Evolutionary conservation across 2,329 filamentous ascomycete genomes (phyloP).

Genomic region (Trichoderma sp.): DNA sequence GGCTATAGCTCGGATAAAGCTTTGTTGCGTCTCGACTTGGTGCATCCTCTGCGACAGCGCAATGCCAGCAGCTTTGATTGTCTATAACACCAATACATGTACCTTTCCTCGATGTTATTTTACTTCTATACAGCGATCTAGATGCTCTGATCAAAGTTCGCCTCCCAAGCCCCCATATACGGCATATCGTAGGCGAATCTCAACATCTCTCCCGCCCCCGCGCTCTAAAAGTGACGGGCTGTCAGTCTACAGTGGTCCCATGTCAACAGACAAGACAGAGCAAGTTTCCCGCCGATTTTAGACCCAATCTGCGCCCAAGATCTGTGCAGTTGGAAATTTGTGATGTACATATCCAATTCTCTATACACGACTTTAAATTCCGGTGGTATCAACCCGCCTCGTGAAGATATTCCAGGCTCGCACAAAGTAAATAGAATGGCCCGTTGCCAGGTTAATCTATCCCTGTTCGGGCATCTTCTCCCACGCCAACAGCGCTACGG

Average conservation of each 20-base stretch:
- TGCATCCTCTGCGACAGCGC: background rate
- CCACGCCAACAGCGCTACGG: conserved; percentile 20
- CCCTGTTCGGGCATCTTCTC: background rate
- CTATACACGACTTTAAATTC: background rate
- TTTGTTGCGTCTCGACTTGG: no score
- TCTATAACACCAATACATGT: background rate
- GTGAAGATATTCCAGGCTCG: background rate
- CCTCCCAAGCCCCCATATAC: background rate
- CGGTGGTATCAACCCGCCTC: rapidly evolving
- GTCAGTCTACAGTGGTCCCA: background rate
- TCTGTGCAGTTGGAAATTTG: background rate
- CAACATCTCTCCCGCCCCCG: background rate
- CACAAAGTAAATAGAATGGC: conserved; percentile 16
- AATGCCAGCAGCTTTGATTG: background rate
- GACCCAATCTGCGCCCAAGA: background rate
- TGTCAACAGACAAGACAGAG: background rate
- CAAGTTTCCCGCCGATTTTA: background rate
- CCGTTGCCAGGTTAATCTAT: conserved; percentile 19
- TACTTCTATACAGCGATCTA: background rate
- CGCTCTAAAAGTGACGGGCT: background rate
- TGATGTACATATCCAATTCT: background rate
- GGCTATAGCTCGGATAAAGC: conserved; percentile 24
- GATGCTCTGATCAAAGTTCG: background rate
- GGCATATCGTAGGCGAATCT: background rate
- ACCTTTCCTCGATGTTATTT: background rate